A percentile compares a stretch with the other conserved stretches of the same genome.
Conservation (phyloP, 2,329 filamentous ascomycete genomes). For the Pseudocercospora fuligena region DNA sequence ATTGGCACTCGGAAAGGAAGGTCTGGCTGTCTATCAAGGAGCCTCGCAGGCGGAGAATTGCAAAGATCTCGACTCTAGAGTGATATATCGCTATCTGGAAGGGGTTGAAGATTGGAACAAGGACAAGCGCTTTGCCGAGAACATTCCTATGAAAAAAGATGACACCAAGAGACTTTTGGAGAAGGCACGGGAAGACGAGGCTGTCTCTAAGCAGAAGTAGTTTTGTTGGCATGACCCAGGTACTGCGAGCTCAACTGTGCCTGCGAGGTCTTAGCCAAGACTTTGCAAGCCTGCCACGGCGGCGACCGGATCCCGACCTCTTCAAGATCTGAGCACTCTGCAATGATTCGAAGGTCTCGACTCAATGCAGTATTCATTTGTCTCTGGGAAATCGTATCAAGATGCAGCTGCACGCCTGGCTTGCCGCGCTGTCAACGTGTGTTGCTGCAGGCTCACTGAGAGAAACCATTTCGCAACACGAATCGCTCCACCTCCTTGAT, state of each 20-base stretch:
- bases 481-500: conserved; percentile 22
- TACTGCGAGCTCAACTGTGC: too few relatives aligned
- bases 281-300: background rate
- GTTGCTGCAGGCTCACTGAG: conserved; percentile 47
- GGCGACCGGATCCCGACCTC: background rate
- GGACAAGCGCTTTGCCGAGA: conserved; percentile 31
- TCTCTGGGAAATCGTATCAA: background rate
- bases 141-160: conserved; percentile 33
- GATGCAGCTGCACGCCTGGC: background rate
- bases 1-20: conserved; percentile 56
- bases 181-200: conserved; percentile 30
- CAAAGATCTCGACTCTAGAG: conserved; percentile 60
- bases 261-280: too few relatives aligned
- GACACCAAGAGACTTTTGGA: conserved; percentile 35
- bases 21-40: conserved; percentile 57
- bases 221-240: too few relatives aligned
- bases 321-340: background rate
- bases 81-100: conserved; percentile 62
- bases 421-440: background rate
- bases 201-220: background rate
- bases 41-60: conserved; percentile 58
- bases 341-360: too few relatives aligned
- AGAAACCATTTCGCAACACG: conserved; percentile 31
- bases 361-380: too few relatives aligned
- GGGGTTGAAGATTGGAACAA: conserved; percentile 57